These are phyloP conservation scores for Sextonia rubra DNA, from an alignment of 164 flowering plant genomes.

Conservation along the genomic window DNA sequence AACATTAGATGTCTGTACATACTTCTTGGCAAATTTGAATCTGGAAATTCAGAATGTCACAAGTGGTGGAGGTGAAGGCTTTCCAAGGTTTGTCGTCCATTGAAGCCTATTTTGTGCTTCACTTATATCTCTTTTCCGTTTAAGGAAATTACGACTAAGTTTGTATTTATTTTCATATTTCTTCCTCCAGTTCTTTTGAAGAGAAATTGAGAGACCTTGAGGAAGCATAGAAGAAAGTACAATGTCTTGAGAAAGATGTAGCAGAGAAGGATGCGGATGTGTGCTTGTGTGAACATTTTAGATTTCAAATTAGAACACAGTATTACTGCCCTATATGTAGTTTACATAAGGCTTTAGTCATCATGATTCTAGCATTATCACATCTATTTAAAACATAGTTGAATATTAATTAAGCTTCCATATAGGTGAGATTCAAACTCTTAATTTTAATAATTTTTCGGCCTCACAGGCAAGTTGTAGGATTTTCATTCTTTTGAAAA, in stretches of 20 bases:
- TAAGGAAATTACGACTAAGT: not conserved
- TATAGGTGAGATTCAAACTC: no score
- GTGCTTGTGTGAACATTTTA: not conserved
- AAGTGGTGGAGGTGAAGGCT: conserved; percentile 39
- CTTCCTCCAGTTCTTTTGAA: conserved; percentile 40
- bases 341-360: no score
- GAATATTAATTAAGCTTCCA: conserved; percentile 21
- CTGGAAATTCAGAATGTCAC: conserved; percentile 27
- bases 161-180: conserved; percentile 1
- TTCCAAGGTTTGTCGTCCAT: conserved; percentile 43
- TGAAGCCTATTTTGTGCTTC: not conserved
- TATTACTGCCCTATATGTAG: no score
- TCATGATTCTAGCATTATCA: no score
- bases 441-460: no score
- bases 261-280: conserved; percentile 76
- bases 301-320: not conserved
- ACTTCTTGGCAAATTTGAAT: conserved; percentile 7
- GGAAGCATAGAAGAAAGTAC: conserved; percentile 43
- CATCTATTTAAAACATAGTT: no score
- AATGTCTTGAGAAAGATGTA: conserved; percentile 53
- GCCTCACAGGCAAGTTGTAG: no score
- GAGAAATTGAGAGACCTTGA: conserved; percentile 52
- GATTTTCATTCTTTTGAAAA: no score
- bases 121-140: conserved; percentile 4
- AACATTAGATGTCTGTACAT: conserved; percentile 46